Base-by-base conservation (phyloP, 192 early-diverging fungal species). In the Nowakowskiella sp. region DNA sequence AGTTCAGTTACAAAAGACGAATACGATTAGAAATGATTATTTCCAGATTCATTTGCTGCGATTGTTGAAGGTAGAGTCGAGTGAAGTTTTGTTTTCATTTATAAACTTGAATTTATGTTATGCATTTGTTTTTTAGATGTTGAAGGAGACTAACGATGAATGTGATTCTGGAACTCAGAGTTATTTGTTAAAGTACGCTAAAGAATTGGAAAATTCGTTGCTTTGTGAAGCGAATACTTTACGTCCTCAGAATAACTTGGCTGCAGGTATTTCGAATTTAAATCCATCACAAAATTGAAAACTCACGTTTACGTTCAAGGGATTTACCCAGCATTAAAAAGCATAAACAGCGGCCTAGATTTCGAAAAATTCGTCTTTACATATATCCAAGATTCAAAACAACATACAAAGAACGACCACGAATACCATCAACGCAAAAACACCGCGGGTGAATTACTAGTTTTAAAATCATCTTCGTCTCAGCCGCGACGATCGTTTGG, bases 91-190 rank as follows among this genome's bases (percentile, higher is more conserved):
- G 4, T 9, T 19, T n/a, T 27, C 31, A 13, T 67, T 3, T 48
- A 65, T 31, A 16, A 6, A 6, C 21, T 6, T 43, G 4, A 10
- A 24, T 6, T 23, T 46, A 43, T 61, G 1, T 69, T 32, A 31
- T 44, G 27, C 27, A 27, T 47, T 21, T 7, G 47, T 6, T 8
- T 56, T 28, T 8, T 46, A 57, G 65, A 31, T 57, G 32, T 72
- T 90, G 6, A 89, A 93, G 72, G 84, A 85, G 3, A 81, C 86
- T 1, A 84, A 83, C 33, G 90, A 92, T 55, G 87, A 92, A 52
- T 86, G 87, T 46, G 87, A 90, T 60, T 62, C 84, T 42, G 84
- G 85, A 4, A 61, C 95, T 4, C 85, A 87, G 58, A 85, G 83
- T 53, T 81, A 87, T 31, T 55, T 92, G 56, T 74, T 78, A 31